Conservation (phyloP, 2,329 filamentous ascomycete genomes). For the Penicillium sp. region DNA sequence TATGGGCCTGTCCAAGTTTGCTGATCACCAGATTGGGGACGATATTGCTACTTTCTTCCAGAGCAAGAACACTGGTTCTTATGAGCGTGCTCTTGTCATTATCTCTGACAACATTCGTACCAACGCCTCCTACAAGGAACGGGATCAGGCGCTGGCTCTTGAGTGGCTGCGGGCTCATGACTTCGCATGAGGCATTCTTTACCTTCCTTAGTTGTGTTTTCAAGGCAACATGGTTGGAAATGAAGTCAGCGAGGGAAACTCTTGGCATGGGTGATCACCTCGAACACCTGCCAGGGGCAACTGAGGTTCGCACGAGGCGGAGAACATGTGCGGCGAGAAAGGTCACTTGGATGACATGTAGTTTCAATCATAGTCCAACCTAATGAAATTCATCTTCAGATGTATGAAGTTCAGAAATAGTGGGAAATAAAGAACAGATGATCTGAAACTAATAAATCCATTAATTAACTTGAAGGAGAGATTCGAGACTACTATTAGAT, state of each 20-base stretch:
- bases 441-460: neutral
- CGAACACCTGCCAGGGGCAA: slow-evolving; percentile 9
- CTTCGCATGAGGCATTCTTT: slow-evolving; percentile 48
- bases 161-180: slow-evolving; percentile 73
- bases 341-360: neutral
- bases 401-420: neutral
- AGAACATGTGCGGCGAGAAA: neutral
- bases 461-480: neutral
- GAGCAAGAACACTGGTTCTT: slow-evolving; percentile 80
- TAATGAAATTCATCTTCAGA: neutral
- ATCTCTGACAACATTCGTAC: slow-evolving; percentile 83
- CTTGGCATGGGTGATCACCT: slow-evolving; percentile 3
- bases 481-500: neutral
- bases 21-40: slow-evolving; percentile 65
- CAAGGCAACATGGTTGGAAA: neutral
- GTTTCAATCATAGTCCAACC: neutral
- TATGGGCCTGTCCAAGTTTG: slow-evolving; percentile 74
- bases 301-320: slow-evolving; percentile 11
- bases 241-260: neutral
- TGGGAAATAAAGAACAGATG: neutral
- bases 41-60: slow-evolving; percentile 86
- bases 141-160: slow-evolving; percentile 70
- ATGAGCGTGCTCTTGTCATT: slow-evolving; percentile 81
- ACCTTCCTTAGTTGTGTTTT: neutral
- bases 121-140: slow-evolving; percentile 76